Percentiles rank a stretch among this genome's conserved stretches.
phyloP scores from a whole-genome alignment of 2,329 filamentous ascomycete species.

The Metarhizium anisopliae region DNA sequence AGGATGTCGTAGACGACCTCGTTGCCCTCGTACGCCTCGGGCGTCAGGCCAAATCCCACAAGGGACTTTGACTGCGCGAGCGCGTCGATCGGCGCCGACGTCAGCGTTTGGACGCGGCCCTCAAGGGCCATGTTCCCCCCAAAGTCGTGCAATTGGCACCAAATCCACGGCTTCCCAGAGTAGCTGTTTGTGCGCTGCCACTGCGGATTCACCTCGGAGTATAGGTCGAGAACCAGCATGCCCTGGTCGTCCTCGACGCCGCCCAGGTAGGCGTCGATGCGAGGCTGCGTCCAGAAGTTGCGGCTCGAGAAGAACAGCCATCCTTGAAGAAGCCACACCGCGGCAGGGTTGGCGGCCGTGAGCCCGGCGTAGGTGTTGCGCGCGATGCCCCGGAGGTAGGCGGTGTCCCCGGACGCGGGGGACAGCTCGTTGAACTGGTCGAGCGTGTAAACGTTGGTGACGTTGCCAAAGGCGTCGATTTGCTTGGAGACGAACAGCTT shows the following conservation, averaged over 20 bases:
- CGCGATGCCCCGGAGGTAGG: constrained; percentile 24
- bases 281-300: constrained; percentile 33
- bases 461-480: constrained; percentile 34
- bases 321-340: constrained; percentile 43
- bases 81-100: constrained; percentile 35
- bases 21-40: constrained; percentile 43
- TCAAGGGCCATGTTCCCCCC: constrained; percentile 41
- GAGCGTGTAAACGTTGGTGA: constrained; percentile 38
- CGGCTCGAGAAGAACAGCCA: constrained; percentile 38
- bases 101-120: constrained; percentile 40
- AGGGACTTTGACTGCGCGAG: constrained; percentile 30
- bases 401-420: constrained; percentile 33
- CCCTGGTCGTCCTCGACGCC: constrained; percentile 32
- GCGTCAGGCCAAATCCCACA: constrained; percentile 38
- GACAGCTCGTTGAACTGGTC: constrained; percentile 46
- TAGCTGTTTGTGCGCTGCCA: constrained; percentile 42
- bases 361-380: constrained; percentile 35
- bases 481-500: constrained; percentile 37
- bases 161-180: constrained; percentile 44
- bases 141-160: constrained; percentile 43
- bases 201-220: constrained; percentile 38
- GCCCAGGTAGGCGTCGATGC: constrained; percentile 38
- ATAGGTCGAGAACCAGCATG: constrained; percentile 43
- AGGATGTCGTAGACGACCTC: constrained; percentile 43
- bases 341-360: constrained; percentile 36